Conservation (phyloP, 352 stramenopile genomes). For the Hyphochytrium catenoides region DNA sequence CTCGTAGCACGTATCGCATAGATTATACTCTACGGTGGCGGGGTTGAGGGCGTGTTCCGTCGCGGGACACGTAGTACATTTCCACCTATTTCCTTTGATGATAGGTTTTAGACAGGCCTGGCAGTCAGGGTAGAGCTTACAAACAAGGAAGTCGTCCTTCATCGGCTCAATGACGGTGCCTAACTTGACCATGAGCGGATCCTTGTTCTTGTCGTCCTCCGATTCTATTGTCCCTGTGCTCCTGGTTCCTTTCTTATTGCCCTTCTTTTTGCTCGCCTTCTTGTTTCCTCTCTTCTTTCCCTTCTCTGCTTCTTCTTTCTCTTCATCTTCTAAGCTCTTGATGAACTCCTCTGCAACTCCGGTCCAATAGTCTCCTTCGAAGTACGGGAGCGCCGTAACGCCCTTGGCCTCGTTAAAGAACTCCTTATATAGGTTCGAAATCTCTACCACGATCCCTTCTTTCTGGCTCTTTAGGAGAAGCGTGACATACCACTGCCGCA, state of each 20-base stretch:
- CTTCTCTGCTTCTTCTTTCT: conserved; percentile 50
- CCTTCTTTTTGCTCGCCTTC: conserved; percentile 31
- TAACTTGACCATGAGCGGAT: conserved; percentile 56
- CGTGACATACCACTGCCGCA: conserved; percentile 83
- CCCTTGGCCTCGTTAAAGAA: conserved; percentile 74
- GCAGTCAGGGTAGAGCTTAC: conserved; percentile 57
- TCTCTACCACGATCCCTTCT: conserved; percentile 71
- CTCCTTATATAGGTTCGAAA: conserved; percentile 88
- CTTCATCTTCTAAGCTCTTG: conserved; percentile 48
- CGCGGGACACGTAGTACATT: conserved; percentile 27
- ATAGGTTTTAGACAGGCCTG: conserved; percentile 43
- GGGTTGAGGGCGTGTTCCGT: conserved; percentile 29
- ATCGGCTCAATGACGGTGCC: conserved; percentile 61
- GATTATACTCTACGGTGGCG: conserved; percentile 29
- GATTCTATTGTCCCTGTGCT: too few species aligned
- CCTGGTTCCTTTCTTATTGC: conserved; percentile 17
- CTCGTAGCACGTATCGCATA: conserved; percentile 49
- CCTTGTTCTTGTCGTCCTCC: conserved; percentile 49
- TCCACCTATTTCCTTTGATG: conserved; percentile 33
- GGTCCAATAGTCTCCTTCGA: conserved; percentile 64
- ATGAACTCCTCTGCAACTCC: conserved; percentile 59
- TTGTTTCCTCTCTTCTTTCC: conserved; percentile 27
- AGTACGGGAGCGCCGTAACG: conserved; percentile 51
- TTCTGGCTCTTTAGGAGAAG: conserved; percentile 62
- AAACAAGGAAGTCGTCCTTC: conserved; percentile 67